These are phyloP conservation scores for Ustilago tritici DNA, from an alignment of 1,284 basidiomycete species.

Conservation along the genomic window DNA sequence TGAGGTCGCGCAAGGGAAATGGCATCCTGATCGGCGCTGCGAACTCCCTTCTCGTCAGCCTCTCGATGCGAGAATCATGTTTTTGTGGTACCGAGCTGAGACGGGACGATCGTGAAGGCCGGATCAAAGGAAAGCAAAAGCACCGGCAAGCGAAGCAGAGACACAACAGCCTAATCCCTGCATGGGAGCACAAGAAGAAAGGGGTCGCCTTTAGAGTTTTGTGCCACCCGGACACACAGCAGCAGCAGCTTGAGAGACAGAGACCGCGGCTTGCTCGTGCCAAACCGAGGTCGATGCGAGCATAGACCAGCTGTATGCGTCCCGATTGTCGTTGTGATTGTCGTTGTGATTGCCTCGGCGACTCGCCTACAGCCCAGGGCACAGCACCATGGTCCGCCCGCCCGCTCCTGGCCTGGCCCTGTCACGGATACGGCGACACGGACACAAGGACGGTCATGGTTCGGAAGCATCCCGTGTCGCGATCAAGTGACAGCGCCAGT, in stretches of 20 bases:
- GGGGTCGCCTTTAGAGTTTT: neutral
- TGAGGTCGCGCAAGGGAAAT: neutral
- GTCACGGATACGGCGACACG: neutral
- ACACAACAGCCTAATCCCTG: neutral
- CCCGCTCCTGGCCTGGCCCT: neutral
- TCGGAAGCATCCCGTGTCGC: constrained; percentile 9
- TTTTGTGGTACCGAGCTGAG: neutral
- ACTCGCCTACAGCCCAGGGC: neutral
- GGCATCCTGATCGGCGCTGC: too few species aligned
- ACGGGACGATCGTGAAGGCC: neutral
- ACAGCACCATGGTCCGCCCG: neutral
- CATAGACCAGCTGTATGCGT: constrained; percentile 2
- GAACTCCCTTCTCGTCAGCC: too few species aligned
- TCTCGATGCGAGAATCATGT: neutral
- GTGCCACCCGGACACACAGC: neutral
- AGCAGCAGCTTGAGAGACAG: neutral
- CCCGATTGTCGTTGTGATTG: neutral
- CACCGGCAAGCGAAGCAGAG: neutral
- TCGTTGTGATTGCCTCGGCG: constrained; percentile 3
- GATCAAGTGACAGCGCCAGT: neutral
- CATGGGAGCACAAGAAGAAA: neutral
- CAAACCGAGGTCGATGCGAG: neutral
- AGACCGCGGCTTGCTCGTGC: neutral
- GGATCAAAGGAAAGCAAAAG: neutral
- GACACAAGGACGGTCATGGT: constrained; percentile 2